Percentiles rank a stretch among this genome's conserved stretches.
phyloP scores from a whole-genome alignment of 768 basidiomycete genomes.

The Leccinum ochraceum region DNA sequence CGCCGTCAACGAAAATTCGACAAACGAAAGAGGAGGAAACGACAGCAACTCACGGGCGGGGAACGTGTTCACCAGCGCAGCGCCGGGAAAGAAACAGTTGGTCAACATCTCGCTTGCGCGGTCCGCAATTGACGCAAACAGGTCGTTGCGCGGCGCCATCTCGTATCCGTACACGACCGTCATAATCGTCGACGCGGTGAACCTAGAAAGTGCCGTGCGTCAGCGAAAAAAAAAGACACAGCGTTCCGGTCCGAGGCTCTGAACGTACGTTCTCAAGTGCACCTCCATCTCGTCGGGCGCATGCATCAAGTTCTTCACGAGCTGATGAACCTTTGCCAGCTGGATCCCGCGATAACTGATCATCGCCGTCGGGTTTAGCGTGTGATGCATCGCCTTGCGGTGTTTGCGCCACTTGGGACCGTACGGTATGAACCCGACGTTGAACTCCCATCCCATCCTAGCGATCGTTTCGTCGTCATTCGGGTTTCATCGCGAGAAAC shows the following conservation, averaged over 20 bases:
- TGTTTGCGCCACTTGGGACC: slow-evolving; percentile 40
- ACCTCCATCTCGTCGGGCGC: slow-evolving; percentile 29
- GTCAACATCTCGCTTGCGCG: slow-evolving; percentile 32
- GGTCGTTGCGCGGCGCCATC: slow-evolving; percentile 31
- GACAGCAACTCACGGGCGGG: slow-evolving; percentile 26
- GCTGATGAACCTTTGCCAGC: slow-evolving; percentile 30
- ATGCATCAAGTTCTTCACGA: slow-evolving; percentile 32
- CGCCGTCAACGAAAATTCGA: neutral
- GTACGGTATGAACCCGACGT: slow-evolving; percentile 37
- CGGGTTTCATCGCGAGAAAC: neutral
- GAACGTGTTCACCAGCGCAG: slow-evolving; percentile 33
- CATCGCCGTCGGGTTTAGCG: slow-evolving; percentile 33
- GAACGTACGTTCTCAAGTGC: slow-evolving; percentile 26
- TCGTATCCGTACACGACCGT: slow-evolving; percentile 37
- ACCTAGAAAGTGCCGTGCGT: slow-evolving; percentile 13
- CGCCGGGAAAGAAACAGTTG: slow-evolving; percentile 32
- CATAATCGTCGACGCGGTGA: slow-evolving; percentile 35
- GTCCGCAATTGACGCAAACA: slow-evolving; percentile 34
- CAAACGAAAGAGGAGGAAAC: no score
- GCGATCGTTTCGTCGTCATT: neutral
- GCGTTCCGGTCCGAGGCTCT: neutral
- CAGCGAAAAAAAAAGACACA: neutral
- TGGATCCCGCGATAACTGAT: slow-evolving; percentile 36
- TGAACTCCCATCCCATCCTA: slow-evolving; percentile 42
- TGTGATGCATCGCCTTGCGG: slow-evolving; percentile 39